phyloP scores from a whole-genome alignment of 768 basidiomycete genomes.

The Clathrus columnatus region DNA sequence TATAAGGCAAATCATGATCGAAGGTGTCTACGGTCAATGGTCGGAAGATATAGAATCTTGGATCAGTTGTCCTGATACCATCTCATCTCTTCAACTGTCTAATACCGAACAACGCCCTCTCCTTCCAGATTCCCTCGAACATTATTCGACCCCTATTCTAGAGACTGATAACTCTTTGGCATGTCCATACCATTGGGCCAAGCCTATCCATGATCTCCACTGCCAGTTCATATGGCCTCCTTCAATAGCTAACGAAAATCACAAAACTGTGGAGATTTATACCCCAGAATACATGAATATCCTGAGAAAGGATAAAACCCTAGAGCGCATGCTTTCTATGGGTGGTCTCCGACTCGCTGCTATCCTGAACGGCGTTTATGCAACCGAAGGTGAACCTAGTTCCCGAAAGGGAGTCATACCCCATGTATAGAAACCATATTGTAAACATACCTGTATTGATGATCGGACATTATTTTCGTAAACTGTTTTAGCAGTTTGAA shows the following conservation, averaged over 20 bases:
- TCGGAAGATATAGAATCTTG: conserved; percentile 48
- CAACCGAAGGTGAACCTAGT: background rate
- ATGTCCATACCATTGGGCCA: conserved; percentile 76
- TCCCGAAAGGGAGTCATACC: background rate
- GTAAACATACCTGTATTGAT: background rate
- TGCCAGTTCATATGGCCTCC: conserved; percentile 77
- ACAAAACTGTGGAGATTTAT: conserved; percentile 59
- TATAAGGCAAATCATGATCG: conserved; percentile 79
- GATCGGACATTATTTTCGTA: background rate
- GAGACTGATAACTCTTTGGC: conserved; percentile 44
- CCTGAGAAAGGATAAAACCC: conserved; percentile 55
- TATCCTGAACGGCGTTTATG: conserved; percentile 68
- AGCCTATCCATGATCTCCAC: conserved; percentile 65
- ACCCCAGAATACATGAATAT: conserved; percentile 70
- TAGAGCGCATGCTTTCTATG: conserved; percentile 79
- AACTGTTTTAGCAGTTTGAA: too few species aligned
- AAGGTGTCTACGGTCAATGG: conserved; percentile 72
- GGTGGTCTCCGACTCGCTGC: conserved; percentile 80
- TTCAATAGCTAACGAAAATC: conserved; percentile 40
- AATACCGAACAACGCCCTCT: background rate
- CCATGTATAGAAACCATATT: background rate
- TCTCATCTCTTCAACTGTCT: conserved; percentile 9
- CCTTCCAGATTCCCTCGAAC: background rate
- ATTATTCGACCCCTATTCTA: background rate
- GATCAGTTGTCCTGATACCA: conserved; percentile 52